Evolutionary conservation across 2,329 filamentous ascomycete species (phyloP), one percentile per base, ranked within the genome.

Genomic region (Aureobasidium namibiae): DNA sequence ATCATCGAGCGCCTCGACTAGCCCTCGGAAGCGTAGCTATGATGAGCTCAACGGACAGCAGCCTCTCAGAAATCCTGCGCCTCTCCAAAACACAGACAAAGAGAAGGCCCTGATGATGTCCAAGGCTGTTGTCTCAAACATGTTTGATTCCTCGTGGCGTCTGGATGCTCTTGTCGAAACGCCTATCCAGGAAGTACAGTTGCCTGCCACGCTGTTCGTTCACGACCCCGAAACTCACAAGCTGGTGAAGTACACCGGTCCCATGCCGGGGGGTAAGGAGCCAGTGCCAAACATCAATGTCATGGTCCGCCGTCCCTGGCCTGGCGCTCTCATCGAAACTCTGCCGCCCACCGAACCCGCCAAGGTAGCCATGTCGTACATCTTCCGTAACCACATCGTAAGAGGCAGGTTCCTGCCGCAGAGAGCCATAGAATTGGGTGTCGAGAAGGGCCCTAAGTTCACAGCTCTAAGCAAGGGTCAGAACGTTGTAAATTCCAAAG

Each of bases 71-170:
- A 59, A 60, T 21, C 50, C 46, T 31, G 62, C 39, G 8, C n/a
- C 52, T 16, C 52, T 56, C 18, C 41, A 24, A 8, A 26, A 36
- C 3, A 11, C 70, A 21, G 75, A 76, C 59, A 80, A 80, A 65
- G 68, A 48, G 66, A 75, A 39, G 68, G 74, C 21, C 64, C 70
- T 63, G 70, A 74, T 64, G 60, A 73, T 34, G 33, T 78, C 83
- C n/a, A 79, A 83, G 57, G 74, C 78, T 1, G 79, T 91, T 23
- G 81, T 92, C n/a, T 78, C 78, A 9, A 79, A 85, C 63, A 92
- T 94, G 89, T 92, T 92, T 68, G 80, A 89, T 65, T 91, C 88
- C 0, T 75, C 80, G 60, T 94, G 89, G 90, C 80, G 76, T 23
- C 75, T 88, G 61, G 89, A 95, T 67, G 80, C 83, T 2, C 77